Base-by-base conservation (phyloP, 1,284 basidiomycete species). In the Ganoderma resinaceum region DNA sequence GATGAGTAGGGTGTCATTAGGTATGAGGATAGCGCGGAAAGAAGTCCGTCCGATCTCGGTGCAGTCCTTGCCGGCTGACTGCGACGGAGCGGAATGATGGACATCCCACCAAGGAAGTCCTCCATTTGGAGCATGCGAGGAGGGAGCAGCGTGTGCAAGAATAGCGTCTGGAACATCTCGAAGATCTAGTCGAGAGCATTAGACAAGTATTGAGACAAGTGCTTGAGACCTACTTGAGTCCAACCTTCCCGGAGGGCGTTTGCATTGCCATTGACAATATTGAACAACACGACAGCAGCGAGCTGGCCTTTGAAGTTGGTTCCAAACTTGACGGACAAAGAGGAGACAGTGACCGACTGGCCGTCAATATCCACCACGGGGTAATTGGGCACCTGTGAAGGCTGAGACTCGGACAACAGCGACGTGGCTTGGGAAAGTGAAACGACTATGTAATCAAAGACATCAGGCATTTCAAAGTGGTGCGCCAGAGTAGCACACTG, bases 261-360 rank as follows among this genome's bases (percentile, higher is more conserved):
- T n/a, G 95, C 95, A 78, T 99, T 97, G 9, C 96, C 95, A 76
- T 99, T 98, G 20, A 98, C 95, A 65, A 99, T 98, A 68, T 97
- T 98, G 83, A 99, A 99, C 40, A 99, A 81, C 4, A 99, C 96
- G 12, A 99, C 97, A 14, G 97, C 96, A 61, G 98, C 98, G 26
- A 99, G 85, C 77, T 99, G 98, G 9, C 95, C 94, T 78, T 97
- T 95, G 83, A 99, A 95, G 80, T 97, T 96, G 61, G 93, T 95
- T 49, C 98, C 98, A 76, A 99, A 99, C 72, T 91, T 92, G 65
- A 98, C 91, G 0, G 97, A 96, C 61, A 99, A 81, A 12, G 94
- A 93, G 3, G 96, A 98, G 29, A 99, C 93, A 0, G 96, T 98
- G 69, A 98, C 82, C 6, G 89, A 87, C 72, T 97, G 93, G 2